A percentile compares a stretch with the other conserved stretches of the same genome.
These are phyloP conservation scores for Aureobasidium sp. DNA, from an alignment of 2,329 filamentous ascomycete genomes.

Conservation along the genomic window DNA sequence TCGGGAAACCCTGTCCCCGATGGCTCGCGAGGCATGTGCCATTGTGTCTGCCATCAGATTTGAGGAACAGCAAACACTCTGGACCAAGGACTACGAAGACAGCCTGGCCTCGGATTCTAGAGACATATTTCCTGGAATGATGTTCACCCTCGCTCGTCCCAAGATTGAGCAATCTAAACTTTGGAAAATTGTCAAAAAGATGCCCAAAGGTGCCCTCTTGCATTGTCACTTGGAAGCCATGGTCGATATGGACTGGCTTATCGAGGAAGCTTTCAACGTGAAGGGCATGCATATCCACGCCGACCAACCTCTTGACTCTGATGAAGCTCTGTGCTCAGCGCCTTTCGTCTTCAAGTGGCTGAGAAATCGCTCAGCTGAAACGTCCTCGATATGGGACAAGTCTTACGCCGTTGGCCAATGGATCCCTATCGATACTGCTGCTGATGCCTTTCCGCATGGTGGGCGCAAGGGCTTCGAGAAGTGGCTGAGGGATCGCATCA, in stretches of 20 bases:
- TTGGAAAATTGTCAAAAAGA: conserved; percentile 74
- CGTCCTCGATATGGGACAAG: conserved; percentile 56
- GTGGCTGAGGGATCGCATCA: conserved; percentile 69
- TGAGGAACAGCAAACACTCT: conserved; percentile 67
- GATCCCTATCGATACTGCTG: conserved; percentile 55
- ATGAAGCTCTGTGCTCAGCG: conserved; percentile 47
- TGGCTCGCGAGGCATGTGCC: conserved; percentile 66
- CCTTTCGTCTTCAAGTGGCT: conserved; percentile 51
- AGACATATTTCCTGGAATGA: conserved; percentile 79
- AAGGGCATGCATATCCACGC: conserved; percentile 67
- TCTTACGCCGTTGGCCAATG: conserved; percentile 54
- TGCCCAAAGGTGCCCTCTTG: conserved; percentile 83
- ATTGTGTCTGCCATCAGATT: conserved; percentile 75
- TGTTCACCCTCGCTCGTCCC: conserved; percentile 82
- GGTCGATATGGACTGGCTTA: conserved; percentile 76
- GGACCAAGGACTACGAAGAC: conserved; percentile 69
- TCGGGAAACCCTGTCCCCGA: conserved; percentile 66
- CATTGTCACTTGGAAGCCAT: conserved; percentile 90
- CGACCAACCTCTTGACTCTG: conserved; percentile 49
- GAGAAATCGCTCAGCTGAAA: conserved; percentile 43
- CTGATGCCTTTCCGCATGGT: conserved; percentile 66
- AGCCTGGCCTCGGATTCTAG: conserved; percentile 51
- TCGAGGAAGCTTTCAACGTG: conserved; percentile 62
- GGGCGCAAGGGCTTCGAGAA: conserved; percentile 64
- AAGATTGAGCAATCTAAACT: conserved; percentile 77